phyloP scores from a whole-genome alignment of 345 rosid genomes.

The Citrus unshiu region DNA sequence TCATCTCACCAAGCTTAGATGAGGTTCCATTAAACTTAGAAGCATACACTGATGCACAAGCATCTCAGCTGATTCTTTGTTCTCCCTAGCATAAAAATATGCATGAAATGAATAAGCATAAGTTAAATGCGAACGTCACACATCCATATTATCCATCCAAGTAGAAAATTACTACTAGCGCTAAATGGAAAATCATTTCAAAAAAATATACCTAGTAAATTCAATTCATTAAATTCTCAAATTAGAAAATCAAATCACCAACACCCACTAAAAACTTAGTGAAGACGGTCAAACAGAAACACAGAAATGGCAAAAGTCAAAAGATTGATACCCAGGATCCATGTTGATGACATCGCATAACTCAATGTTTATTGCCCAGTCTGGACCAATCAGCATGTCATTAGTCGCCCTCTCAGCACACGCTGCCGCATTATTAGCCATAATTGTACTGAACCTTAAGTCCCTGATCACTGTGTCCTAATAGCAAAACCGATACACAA shows the following conservation, averaged over 20 bases:
- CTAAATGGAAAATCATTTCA: neutral
- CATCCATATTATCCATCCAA: neutral
- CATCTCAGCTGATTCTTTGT: neutral
- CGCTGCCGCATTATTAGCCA: constrained; percentile 77
- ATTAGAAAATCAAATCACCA: neutral
- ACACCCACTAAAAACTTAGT: neutral
- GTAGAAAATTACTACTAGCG: neutral
- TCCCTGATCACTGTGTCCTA: constrained; percentile 18
- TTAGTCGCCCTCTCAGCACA: constrained; percentile 96
- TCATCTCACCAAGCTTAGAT: neutral
- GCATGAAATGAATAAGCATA: neutral
- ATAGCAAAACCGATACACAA: constrained; percentile 9
- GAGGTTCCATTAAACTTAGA: neutral
- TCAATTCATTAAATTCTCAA: neutral
- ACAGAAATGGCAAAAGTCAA: neutral
- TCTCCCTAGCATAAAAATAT: neutral
- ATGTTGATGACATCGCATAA: constrained; percentile 85
- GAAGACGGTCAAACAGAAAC: neutral
- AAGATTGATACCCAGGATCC: constrained; percentile 69
- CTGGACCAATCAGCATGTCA: constrained; percentile 88
- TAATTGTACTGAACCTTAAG: constrained; percentile 22
- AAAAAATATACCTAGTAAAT: neutral
- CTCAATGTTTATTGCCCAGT: constrained; percentile 95
- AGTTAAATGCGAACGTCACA: neutral
- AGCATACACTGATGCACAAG: neutral